These are phyloP conservation scores for Strobilomyces dryophilus DNA, from an alignment of 768 basidiomycete genomes.

Conservation along the genomic window DNA sequence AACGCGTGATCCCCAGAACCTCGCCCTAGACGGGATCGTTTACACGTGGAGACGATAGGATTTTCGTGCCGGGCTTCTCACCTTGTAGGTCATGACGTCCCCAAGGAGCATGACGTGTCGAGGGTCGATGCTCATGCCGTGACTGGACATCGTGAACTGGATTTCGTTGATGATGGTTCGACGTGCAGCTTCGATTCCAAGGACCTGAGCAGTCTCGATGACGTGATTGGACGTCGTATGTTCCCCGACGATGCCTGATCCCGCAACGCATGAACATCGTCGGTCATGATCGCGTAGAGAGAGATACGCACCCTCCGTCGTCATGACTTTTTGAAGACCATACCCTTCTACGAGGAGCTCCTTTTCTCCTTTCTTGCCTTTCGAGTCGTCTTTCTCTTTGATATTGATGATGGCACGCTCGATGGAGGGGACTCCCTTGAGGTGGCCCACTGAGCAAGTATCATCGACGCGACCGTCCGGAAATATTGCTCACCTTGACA, in stretches of 20 bases:
- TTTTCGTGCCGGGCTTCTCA: slow-evolving; percentile 21
- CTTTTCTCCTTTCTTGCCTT: slow-evolving; percentile 83
- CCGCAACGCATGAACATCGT: not conserved
- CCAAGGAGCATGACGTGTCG: slow-evolving; percentile 98
- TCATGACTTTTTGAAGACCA: slow-evolving; percentile 95
- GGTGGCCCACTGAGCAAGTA: not conserved
- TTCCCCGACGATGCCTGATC: slow-evolving; percentile 82
- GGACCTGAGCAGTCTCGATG: slow-evolving; percentile 89
- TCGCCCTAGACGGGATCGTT: slow-evolving; percentile 62
- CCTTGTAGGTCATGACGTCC: slow-evolving; percentile 99
- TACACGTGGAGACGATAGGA: not conserved
- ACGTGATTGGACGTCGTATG: slow-evolving; percentile 95
- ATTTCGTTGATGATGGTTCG: slow-evolving; percentile 95
- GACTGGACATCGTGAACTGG: slow-evolving; percentile 93
- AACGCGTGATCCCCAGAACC: slow-evolving; percentile 96
- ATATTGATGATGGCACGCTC: slow-evolving; percentile 95
- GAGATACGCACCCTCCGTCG: slow-evolving; percentile 70
- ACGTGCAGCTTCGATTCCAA: slow-evolving; percentile 98
- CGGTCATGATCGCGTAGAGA: not conserved
- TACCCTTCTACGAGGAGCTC: slow-evolving; percentile 96
- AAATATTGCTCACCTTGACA: slow-evolving; percentile 71
- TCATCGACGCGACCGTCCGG: not conserved
- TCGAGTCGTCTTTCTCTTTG: slow-evolving; percentile 78
- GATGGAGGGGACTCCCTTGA: slow-evolving; percentile 79
- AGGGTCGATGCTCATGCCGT: slow-evolving; percentile 98